These are phyloP conservation scores for Alternaria tenuissima DNA, from an alignment of 2,329 filamentous ascomycete species.

Conservation along the genomic window DNA sequence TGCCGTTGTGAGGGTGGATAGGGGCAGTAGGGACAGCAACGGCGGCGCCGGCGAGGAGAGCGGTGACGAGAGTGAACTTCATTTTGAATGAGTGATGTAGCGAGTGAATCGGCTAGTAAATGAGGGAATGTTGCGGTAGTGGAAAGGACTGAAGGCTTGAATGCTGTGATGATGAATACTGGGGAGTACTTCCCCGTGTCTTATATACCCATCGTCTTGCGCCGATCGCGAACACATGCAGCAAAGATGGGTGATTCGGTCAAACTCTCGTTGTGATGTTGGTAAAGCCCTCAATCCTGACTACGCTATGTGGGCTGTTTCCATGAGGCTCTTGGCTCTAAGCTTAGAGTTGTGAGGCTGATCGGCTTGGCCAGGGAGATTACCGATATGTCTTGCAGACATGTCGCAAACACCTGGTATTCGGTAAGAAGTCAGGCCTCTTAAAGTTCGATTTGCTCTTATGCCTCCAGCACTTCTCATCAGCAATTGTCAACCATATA, in stretches of 20 bases:
- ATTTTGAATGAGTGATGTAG: slow-evolving; percentile 1
- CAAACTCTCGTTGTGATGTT: background rate
- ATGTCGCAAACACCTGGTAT: background rate
- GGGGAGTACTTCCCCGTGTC: background rate
- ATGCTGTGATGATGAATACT: background rate
- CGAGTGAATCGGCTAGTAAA: background rate
- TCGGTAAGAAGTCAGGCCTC: background rate
- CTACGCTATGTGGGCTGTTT: background rate
- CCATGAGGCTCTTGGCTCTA: background rate
- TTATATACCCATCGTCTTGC: slow-evolving; percentile 1
- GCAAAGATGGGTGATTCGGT: background rate
- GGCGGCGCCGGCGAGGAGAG: background rate
- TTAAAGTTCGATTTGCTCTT: background rate
- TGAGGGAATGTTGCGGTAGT: background rate
- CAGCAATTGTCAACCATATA: background rate
- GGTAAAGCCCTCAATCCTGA: background rate
- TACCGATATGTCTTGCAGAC: background rate
- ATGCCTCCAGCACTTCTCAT: background rate
- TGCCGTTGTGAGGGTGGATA: background rate
- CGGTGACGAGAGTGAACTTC: slow-evolving; percentile 1
- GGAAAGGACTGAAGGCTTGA: background rate
- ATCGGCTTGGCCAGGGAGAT: background rate
- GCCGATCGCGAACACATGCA: background rate
- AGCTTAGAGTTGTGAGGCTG: background rate
- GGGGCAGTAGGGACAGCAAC: background rate